Evolutionary conservation across 2,329 filamentous ascomycete species (phyloP), one percentile per base, ranked within the genome.

Genomic region (Trichoderma afroharzianum): DNA sequence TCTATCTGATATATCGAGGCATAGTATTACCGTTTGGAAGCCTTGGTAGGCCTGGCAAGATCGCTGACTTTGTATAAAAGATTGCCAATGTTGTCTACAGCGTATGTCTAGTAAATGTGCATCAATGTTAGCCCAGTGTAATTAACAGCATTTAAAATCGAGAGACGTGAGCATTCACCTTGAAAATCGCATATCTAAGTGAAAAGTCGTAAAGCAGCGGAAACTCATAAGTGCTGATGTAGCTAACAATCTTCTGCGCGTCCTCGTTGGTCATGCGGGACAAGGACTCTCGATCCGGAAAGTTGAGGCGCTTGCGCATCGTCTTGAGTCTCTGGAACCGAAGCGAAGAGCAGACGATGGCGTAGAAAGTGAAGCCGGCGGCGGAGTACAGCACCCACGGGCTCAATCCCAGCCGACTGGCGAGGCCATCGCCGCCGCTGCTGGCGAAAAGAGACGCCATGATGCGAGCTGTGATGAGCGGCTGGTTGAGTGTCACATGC

Each of bases 181-280:
- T 83, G 75, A 84, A 81, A 18, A 85, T 76, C 43, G 81, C 82
- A 32, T 83, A 77, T 63, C 83, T 80, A 50, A 84, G 74, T 1
- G 79, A 76, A 33, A 82, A 72, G 15, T 80, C 78, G 72, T 81
- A 82, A 33, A 82, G 76, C 11, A 79, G 75, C 0, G 83, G 82
- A 43, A 83, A 84, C 68, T 85, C 83, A 2, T 74, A 72, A 18
- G 76, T 70, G 5, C 76, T 71, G 7, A 82, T 71, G 39, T 78
- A 77, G 71, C 80, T 78, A 18, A 85, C 76, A 72, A 87, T 83
- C 69, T 80, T 78, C 71, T 84, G 83, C 6, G 86, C 84, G 64
- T 87, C 82, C 72, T 80, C 73, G 55, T 81, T 80, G 18, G 81
- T 84, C 83, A 85, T 85, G 64, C 75, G 73, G 11, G 79, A 76